Base-by-base conservation (phyloP, 2,329 filamentous ascomycete genomes). In the Berkeleyomyces rouxiae region DNA sequence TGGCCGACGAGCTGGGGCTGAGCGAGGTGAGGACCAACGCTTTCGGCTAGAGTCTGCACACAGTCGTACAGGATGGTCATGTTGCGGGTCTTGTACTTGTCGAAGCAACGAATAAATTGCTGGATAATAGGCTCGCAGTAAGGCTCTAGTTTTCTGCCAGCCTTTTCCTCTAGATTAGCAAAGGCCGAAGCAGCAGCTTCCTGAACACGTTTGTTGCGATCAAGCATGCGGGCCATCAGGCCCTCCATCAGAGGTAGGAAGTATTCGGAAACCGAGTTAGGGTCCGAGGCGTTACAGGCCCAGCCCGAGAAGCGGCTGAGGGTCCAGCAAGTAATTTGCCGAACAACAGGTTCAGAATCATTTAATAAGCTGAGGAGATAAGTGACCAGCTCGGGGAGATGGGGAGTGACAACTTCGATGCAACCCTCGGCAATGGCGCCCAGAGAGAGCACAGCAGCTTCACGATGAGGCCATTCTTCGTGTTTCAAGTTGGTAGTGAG, bases 61-160 rank as follows among this genome's bases (percentile, higher is more conserved):
- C 93, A 97, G 75, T 99, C 93, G 76, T 99, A 99, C 42, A 99
- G 82, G 62, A 97, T 95, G 76, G 95, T 96, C 84, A 97, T 96
- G 76, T 99, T 99, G 70, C 90, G 86, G 74, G 97, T 92, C 79
- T 99, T 97, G 82, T 97, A 99, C 74, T 88, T 90, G 61, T 79
- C 82, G 74, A 99, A 99, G 73, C 93, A 99, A 65, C 82, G 79
- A 61, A 96, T 90, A 70, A 92, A 97, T 71, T 97, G 93, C 66
- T 85, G 86, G 61, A 97, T 83, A 69, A 99, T 97, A 36, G 91
- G 88, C 37, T 86, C 81, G 69, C 89, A 91, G 74, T 96, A 99
- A 0, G 89, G 89, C 66, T 86, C 84, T 49, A 99, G 76, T 65
- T 85, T 81, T 66, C 83, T 83, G 64, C 89, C 89, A 0, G 93